Evolutionary conservation across 1,284 basidiomycete genomes (phyloP).

Genomic region (Irpex rosettiformis): DNA sequence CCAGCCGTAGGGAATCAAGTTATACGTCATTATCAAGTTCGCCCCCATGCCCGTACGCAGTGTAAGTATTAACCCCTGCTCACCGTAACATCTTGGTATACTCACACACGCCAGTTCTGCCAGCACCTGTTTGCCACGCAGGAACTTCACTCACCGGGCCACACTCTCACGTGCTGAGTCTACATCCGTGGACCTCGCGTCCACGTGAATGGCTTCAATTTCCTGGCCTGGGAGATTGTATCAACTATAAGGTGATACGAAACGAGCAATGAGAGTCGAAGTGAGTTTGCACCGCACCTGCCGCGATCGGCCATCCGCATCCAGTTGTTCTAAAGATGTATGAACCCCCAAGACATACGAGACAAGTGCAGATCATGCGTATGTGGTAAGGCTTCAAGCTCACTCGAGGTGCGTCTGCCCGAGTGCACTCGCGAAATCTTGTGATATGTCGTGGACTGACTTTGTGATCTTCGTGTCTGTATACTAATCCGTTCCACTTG

Average conservation of each 20-base stretch:
- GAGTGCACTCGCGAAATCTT: too few relatives aligned
- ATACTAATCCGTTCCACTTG: too few relatives aligned
- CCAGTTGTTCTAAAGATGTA: background rate
- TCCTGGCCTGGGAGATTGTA: background rate
- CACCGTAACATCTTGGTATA: background rate
- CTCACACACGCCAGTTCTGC: background rate
- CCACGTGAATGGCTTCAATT: background rate
- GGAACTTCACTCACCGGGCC: background rate
- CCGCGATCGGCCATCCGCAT: too few relatives aligned
- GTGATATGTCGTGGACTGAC: background rate
- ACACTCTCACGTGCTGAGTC: background rate
- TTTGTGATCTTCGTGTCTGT: too few relatives aligned
- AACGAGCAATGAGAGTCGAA: background rate
- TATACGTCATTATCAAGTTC: too few relatives aligned
- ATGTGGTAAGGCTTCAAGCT: background rate
- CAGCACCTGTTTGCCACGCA: background rate
- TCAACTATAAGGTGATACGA: background rate
- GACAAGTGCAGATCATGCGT: background rate
- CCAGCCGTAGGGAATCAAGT: too few relatives aligned
- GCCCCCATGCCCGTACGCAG: too few relatives aligned
- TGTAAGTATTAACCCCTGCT: background rate
- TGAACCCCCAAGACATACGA: background rate
- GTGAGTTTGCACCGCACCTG: background rate
- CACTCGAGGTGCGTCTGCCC: background rate
- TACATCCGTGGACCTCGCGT: background rate